These are phyloP conservation scores for Tricholoma flavovirens DNA, from an alignment of 768 basidiomycete species.

Conservation along the genomic window DNA sequence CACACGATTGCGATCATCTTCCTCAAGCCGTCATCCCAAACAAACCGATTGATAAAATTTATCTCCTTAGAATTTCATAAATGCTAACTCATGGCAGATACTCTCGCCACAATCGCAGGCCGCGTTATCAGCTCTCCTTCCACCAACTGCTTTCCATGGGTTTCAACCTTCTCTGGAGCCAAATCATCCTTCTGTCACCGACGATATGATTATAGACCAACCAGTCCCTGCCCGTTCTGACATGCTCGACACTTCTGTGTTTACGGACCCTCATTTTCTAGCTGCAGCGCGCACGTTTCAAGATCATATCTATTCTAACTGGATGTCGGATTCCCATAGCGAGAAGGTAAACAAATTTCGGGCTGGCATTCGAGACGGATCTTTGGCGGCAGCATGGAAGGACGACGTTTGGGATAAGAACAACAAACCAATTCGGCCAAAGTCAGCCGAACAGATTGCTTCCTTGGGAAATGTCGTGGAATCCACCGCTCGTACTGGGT, in stretches of 20 bases:
- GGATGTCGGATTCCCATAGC: slow-evolving; percentile 39
- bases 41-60: slow-evolving; percentile 22
- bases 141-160: slow-evolving; percentile 38
- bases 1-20: slow-evolving; percentile 6
- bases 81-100: slow-evolving; percentile 37
- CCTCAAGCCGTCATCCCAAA: slow-evolving; percentile 7
- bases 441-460: slow-evolving; percentile 6
- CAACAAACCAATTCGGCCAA: slow-evolving; percentile 21
- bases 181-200: slow-evolving; percentile 31
- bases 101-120: slow-evolving; percentile 37
- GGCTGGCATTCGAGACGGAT: slow-evolving; percentile 38
- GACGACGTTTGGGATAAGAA: slow-evolving; percentile 55
- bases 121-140: slow-evolving; percentile 35
- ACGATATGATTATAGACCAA: slow-evolving; percentile 17
- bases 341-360: slow-evolving; percentile 38
- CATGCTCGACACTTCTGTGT: slow-evolving; percentile 31
- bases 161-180: slow-evolving; percentile 26
- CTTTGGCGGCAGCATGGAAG: slow-evolving; percentile 54
- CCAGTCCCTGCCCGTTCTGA: slow-evolving; percentile 4
- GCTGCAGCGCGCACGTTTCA: slow-evolving; percentile 54
- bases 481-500: slow-evolving; percentile 27
- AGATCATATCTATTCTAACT: slow-evolving; percentile 51
- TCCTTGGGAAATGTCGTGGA: slow-evolving; percentile 4
- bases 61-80: slow-evolving; percentile 41
- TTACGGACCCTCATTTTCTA: slow-evolving; percentile 49